Conservation (phyloP, 768 basidiomycete species). For the Epithele typhae region DNA sequence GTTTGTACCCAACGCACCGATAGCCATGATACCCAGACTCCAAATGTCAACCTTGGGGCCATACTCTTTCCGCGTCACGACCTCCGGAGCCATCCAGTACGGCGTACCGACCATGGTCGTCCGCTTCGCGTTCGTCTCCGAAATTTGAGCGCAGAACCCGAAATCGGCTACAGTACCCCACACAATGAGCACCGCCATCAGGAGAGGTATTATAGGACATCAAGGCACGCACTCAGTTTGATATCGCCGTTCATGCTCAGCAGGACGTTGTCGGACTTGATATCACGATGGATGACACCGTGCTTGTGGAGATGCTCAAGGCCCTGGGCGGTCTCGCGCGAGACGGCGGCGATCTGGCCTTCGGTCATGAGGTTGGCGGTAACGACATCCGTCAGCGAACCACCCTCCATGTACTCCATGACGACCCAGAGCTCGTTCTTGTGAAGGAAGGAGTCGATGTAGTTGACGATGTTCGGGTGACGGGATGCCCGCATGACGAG, state of each 20-base stretch:
- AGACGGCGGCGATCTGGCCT: slow-evolving; percentile 97
- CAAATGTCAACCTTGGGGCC: slow-evolving; percentile 99
- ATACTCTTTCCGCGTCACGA: slow-evolving; percentile 96
- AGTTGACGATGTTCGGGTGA: slow-evolving; percentile 99
- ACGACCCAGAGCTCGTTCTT: slow-evolving; percentile 99
- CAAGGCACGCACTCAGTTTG: slow-evolving; percentile 79
- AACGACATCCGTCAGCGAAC: slow-evolving; percentile 91
- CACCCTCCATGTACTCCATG: slow-evolving; percentile 99
- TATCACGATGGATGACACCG: slow-evolving; percentile 97
- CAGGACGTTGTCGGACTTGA: slow-evolving; percentile 97
- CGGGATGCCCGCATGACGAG: slow-evolving; percentile 96
- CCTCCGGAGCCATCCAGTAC: slow-evolving; percentile 99
- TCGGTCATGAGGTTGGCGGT: slow-evolving; percentile 97
- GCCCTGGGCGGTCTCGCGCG: slow-evolving; percentile 88
- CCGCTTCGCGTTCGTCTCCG: slow-evolving; percentile 84
- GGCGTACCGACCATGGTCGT: slow-evolving; percentile 99
- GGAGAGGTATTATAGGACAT: not conserved
- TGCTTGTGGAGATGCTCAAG: slow-evolving; percentile 93
- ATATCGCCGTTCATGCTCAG: slow-evolving; percentile 93
- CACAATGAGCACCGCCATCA: not conserved
- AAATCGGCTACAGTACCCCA: slow-evolving; percentile 69
- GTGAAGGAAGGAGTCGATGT: slow-evolving; percentile 96
- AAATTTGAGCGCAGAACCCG: slow-evolving; percentile 97
- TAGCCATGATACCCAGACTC: slow-evolving; percentile 95
- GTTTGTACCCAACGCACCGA: slow-evolving; percentile 44